Conservation (phyloP, 495 filamentous ascomycete genomes). For the Lichina pygmaea region DNA sequence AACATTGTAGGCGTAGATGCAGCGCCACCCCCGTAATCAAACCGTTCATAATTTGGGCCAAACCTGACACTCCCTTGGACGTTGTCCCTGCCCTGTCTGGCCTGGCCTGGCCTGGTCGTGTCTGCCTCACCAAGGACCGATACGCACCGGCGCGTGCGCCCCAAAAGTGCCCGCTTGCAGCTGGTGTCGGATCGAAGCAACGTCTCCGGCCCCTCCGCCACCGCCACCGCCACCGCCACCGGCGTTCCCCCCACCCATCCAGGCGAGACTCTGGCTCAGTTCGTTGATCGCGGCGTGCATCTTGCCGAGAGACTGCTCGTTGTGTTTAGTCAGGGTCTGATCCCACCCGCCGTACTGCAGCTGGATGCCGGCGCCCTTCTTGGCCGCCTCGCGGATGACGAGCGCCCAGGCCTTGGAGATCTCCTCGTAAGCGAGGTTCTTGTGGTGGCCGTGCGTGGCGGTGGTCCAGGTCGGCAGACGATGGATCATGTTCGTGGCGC, state of each 20-base stretch:
- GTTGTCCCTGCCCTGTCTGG: too few species aligned
- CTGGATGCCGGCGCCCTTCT: constrained; percentile 71
- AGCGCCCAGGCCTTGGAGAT: constrained; percentile 80
- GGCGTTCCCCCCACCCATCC: constrained; percentile 29
- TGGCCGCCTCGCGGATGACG: constrained; percentile 75
- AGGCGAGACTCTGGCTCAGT: constrained; percentile 44
- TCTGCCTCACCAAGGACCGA: constrained; percentile 33
- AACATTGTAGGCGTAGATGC: too few species aligned
- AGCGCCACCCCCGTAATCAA: too few species aligned
- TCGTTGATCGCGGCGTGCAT: constrained; percentile 58
- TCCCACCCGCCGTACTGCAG: constrained; percentile 89
- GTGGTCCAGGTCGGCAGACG: constrained; percentile 66
- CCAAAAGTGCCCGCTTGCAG: constrained; percentile 56
- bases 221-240: constrained; percentile 5
- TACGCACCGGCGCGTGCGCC: constrained; percentile 35
- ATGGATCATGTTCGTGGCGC: constrained; percentile 72
- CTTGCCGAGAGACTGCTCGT: constrained; percentile 60
- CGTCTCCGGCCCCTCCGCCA: constrained; percentile 11
- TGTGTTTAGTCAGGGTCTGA: constrained; percentile 63
- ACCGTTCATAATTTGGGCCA: too few species aligned
- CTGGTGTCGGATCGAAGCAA: constrained; percentile 49
- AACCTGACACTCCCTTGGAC: too few species aligned
- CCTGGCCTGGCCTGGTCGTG: too few species aligned
- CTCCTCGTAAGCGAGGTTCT: constrained; percentile 86
- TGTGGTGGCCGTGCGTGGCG: constrained; percentile 65